Evolutionary conservation across 805 yeast species (phyloP), one percentile per base, ranked within the genome.

Genomic region (Huiozyma sinensis): DNA sequence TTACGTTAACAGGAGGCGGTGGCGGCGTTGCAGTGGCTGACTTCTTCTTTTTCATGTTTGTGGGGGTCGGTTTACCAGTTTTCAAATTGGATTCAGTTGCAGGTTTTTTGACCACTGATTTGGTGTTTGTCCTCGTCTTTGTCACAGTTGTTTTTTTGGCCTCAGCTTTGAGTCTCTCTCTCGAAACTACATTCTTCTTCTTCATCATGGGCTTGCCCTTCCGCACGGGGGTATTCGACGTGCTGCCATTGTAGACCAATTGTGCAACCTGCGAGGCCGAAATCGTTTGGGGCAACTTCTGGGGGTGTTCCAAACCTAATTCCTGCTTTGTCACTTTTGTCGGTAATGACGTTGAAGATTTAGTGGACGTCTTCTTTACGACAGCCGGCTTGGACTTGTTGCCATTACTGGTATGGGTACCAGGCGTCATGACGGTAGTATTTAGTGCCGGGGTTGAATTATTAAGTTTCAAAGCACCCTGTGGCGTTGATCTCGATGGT

Each of bases 211-310:
- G 24, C 24, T 17, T 17, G 24, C 24, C 24, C 34, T n/a, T 40
- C 42, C 13, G 32, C n/a, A 7, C n/a, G 34, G 34, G 34, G n/a
- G 31, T 10, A 10, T 40, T 34, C 8, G 41, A 12, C 33, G 38
- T 24, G 29, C 34, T 44, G 17, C 27, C 34, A 13, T 11, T 30
- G 36, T 44, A 43, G 3, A 43, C 47, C n/a, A 38, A 9, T 43
- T 40, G 39, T 4, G 49, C 49, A 5, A 35, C 47, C 38, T 46
- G 46, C 12, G 46, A 36, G 28, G 48, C 46, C 24, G 44, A 37
- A 6, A 43, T 33, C 8, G 38, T 28, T 6, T 33, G 12, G 6
- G 27, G 38, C 12, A 33, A 34, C 33, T 36, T 28, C 13, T 17
- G 37, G 2, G 24, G 24, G 24, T 11, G 9, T 17, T 17, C 24